Conservation (phyloP, 768 basidiomycete genomes). For the Trametes gibbosa region DNA sequence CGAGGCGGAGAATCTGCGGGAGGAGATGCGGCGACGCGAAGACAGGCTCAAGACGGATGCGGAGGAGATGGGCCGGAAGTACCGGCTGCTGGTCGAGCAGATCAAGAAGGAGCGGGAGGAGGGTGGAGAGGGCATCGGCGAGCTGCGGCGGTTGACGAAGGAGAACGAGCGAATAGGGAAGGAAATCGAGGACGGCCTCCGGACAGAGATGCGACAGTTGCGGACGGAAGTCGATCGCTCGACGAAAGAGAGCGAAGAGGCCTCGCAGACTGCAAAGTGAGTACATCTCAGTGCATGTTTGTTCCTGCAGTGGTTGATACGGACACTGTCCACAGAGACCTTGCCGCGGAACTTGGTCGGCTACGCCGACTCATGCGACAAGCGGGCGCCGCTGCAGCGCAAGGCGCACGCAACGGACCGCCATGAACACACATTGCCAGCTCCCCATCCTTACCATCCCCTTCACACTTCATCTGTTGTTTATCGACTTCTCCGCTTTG, state of each 20-base stretch:
- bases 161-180: constrained; percentile 48
- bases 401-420: constrained; percentile 13
- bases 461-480: neutral
- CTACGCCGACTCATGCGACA: constrained; percentile 72
- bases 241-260: constrained; percentile 52
- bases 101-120: constrained; percentile 50
- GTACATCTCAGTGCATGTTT: constrained; percentile 20
- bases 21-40: constrained; percentile 75
- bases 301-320: constrained; percentile 1
- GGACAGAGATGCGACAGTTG: constrained; percentile 52
- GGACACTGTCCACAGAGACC: constrained; percentile 37
- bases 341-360: constrained; percentile 64
- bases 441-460: neutral
- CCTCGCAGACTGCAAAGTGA: constrained; percentile 61
- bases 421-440: constrained; percentile 10
- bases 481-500: constrained; percentile 5
- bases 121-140: constrained; percentile 43
- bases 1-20: constrained; percentile 67
- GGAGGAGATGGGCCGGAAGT: constrained; percentile 68
- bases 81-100: constrained; percentile 60
- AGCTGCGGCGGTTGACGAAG: constrained; percentile 48
- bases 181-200: constrained; percentile 62
- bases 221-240: constrained; percentile 53
- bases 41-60: constrained; percentile 66
- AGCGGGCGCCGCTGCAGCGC: constrained; percentile 33